Conservation (phyloP, 768 basidiomycete genomes). For the Lentinus brumalis region DNA sequence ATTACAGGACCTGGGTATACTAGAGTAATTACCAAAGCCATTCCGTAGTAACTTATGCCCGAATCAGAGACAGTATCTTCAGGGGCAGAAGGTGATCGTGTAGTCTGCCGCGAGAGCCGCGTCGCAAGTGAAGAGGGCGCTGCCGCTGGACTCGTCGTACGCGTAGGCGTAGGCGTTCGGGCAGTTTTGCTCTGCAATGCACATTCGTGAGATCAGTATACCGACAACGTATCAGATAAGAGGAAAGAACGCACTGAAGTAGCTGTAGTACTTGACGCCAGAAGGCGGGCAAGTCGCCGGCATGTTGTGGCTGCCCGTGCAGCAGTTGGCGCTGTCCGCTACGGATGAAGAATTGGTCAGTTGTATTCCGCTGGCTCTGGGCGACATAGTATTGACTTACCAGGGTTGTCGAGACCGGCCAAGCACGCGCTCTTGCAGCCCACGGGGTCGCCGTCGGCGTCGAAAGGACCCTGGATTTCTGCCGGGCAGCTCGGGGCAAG, state of each 20-base stretch:
- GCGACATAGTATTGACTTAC: not conserved
- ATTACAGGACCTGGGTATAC: not conserved
- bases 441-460: conserved; percentile 38
- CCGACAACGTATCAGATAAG: not conserved
- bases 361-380: not conserved
- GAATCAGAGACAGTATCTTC: not conserved
- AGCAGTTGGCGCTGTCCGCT: conserved; percentile 65
- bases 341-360: not conserved
- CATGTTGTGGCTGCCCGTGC: conserved; percentile 55
- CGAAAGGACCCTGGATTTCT: conserved; percentile 32
- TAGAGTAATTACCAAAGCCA: not conserved
- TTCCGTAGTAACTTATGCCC: not conserved
- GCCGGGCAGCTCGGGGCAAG: conserved; percentile 35
- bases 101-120: conserved; percentile 40
- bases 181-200: conserved; percentile 40
- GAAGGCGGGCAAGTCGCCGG: conserved; percentile 58
- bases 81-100: conserved; percentile 50
- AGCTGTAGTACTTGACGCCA: conserved; percentile 42
- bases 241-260: conserved; percentile 45
- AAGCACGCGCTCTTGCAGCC: conserved; percentile 49
- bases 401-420: conserved; percentile 41
- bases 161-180: conserved; percentile 55
- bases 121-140: conserved; percentile 48
- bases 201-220: not conserved
- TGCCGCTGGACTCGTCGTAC: conserved; percentile 49